A percentile compares a stretch with the other conserved stretches of the same genome.
These are phyloP conservation scores for Heterobasidion parviporum DNA, from an alignment of 1,284 basidiomycete genomes.

Conservation along the genomic window DNA sequence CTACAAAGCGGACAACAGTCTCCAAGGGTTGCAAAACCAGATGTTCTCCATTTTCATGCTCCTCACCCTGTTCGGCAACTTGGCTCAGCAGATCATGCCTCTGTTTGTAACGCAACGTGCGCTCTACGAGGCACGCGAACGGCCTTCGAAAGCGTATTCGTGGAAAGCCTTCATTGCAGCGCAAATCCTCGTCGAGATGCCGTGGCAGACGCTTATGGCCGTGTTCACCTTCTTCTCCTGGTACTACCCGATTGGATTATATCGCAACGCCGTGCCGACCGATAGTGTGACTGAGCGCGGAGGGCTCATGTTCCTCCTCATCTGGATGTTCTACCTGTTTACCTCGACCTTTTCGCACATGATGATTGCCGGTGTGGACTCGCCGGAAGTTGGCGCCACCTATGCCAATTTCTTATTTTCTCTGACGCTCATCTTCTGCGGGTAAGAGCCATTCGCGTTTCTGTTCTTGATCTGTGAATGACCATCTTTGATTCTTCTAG, in stretches of 20 bases:
- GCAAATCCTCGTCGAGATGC: slow-evolving; percentile 10
- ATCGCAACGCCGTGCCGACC: slow-evolving; percentile 8
- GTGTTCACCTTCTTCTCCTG: slow-evolving; percentile 12
- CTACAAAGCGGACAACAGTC: slow-evolving; percentile 1
- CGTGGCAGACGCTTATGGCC: slow-evolving; percentile 15
- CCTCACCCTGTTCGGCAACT: slow-evolving; percentile 17
- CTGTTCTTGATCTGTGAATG: too few species aligned
- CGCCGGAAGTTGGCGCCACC: not conserved
- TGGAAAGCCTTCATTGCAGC: slow-evolving; percentile 31
- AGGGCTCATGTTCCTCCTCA: slow-evolving; percentile 25
- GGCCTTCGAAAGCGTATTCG: slow-evolving; percentile 50
- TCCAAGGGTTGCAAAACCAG: slow-evolving; percentile 1
- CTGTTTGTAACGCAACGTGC: slow-evolving; percentile 27
- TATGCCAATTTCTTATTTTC: not conserved
- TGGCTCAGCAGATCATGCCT: slow-evolving; percentile 21
- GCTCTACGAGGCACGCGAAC: slow-evolving; percentile 69
- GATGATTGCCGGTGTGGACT: slow-evolving; percentile 2
- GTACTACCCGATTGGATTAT: slow-evolving; percentile 15
- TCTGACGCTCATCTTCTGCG: not conserved
- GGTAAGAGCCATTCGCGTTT: too few species aligned
- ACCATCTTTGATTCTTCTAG: too few species aligned
- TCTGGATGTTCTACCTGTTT: slow-evolving; percentile 4
- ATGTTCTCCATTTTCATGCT: slow-evolving; percentile 21
- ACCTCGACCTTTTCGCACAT: slow-evolving; percentile 4
- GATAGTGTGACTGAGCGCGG: slow-evolving; percentile 13